phyloP scores from a whole-genome alignment of 345 rosid genomes.

The Camelina sativa region DNA sequence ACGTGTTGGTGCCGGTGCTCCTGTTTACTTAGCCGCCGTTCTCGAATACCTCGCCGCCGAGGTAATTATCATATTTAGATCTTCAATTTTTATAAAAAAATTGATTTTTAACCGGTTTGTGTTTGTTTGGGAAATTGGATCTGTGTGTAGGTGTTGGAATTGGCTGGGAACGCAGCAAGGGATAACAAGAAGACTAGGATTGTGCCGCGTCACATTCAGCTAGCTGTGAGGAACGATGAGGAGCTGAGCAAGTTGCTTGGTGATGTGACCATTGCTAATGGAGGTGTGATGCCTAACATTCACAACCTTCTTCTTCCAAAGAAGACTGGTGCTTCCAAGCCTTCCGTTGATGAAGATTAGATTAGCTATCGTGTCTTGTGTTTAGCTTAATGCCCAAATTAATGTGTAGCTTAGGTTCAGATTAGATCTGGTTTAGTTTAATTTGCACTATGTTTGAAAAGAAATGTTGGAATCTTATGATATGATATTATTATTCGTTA shows the following conservation, averaged over 20 bases:
- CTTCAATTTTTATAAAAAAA: not conserved
- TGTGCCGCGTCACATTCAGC: slow-evolving; percentile 89
- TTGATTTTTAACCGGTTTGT: not conserved
- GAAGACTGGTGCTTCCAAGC: slow-evolving; percentile 66
- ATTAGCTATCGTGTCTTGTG: not conserved
- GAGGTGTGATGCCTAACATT: slow-evolving; percentile 97
- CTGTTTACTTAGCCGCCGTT: slow-evolving; percentile 92
- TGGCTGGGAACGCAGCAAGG: slow-evolving; percentile 90
- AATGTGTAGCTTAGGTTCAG: slow-evolving; percentile 5
- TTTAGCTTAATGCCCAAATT: not conserved
- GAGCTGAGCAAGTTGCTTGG: slow-evolving; percentile 92
- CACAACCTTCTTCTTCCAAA: slow-evolving; percentile 91
- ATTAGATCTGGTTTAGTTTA: not conserved
- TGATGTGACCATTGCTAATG: slow-evolving; percentile 89
- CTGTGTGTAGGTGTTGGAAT: slow-evolving; percentile 68
- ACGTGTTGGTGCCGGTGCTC: slow-evolving; percentile 96
- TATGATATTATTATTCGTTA: not conserved
- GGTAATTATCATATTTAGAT: slow-evolving; percentile 42
- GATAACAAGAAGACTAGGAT: slow-evolving; percentile 92
- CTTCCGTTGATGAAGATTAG: slow-evolving; percentile 65
- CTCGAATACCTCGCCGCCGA: slow-evolving; percentile 98
- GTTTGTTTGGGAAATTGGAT: not conserved
- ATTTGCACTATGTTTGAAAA: not conserved
- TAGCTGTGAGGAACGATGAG: slow-evolving; percentile 91
- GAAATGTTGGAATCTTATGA: not conserved